Percentiles rank a stretch among this genome's conserved stretches.
Conservation (phyloP, 2,329 filamentous ascomycete species). For the Talaromyces rugulosus region DNA sequence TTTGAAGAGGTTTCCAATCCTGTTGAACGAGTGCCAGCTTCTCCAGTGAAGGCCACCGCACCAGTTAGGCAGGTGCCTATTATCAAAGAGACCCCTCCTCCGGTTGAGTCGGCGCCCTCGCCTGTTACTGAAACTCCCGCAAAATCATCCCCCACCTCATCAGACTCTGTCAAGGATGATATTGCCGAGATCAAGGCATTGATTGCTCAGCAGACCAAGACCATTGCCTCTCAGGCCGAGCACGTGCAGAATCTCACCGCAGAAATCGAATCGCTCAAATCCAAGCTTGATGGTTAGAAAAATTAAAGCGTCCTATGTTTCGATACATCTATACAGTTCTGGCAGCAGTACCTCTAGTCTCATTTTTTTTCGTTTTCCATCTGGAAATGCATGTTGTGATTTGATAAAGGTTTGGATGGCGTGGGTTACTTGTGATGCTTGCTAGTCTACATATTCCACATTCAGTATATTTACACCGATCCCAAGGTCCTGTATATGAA, state of each 20-base stretch:
- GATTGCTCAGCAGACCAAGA: constrained; percentile 70
- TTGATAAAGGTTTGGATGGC: not conserved
- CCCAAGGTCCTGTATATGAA: not conserved
- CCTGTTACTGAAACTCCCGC: constrained; percentile 28
- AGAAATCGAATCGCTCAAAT: constrained; percentile 75
- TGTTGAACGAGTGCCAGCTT: constrained; percentile 51
- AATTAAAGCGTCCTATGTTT: not conserved
- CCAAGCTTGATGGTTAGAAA: constrained; percentile 8
- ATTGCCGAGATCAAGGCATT: constrained; percentile 74
- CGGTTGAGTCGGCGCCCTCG: constrained; percentile 30
- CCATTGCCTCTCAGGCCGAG: constrained; percentile 71
- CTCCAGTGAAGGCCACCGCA: constrained; percentile 15
- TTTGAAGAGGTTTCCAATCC: constrained; percentile 85
- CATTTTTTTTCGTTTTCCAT: not conserved
- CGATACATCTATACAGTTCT: not conserved
- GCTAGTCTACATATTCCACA: not conserved
- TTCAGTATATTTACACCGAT: not conserved
- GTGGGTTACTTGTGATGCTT: not conserved
- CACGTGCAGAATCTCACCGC: constrained; percentile 66
- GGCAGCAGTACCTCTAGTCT: not conserved
- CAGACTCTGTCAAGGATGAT: constrained; percentile 58
- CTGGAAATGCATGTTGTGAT: not conserved
- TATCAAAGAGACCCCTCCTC: not conserved
- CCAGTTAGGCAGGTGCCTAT: not conserved
- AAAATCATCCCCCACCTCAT: constrained; percentile 29